Conservation (phyloP, 768 basidiomycete genomes). For the Tulasnella sp. region DNA sequence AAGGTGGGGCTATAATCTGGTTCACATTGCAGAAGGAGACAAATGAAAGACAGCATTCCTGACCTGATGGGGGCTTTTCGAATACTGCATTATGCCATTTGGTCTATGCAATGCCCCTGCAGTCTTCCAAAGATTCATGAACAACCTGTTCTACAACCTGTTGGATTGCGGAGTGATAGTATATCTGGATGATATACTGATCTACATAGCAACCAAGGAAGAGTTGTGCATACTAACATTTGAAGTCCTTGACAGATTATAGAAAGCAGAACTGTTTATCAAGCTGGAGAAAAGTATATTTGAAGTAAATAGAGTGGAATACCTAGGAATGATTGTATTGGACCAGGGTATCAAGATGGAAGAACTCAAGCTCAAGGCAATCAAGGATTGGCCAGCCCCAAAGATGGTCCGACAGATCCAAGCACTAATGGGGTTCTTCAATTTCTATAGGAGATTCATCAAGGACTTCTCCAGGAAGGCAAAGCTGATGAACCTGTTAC, state of each 20-base stretch:
- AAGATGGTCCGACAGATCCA: not conserved
- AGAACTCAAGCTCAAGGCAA: constrained; percentile 21
- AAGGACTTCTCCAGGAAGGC: constrained; percentile 15
- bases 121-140: constrained; percentile 21
- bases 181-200: constrained; percentile 22
- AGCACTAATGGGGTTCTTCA: not conserved
- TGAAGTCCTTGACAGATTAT: constrained; percentile 15
- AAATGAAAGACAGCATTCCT: constrained; percentile 25
- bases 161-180: constrained; percentile 21
- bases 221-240: constrained; percentile 14
- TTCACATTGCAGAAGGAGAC: constrained; percentile 21
- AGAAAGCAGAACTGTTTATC: constrained; percentile 4
- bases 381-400: constrained; percentile 13
- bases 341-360: constrained; percentile 20
- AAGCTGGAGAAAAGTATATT: constrained; percentile 18
- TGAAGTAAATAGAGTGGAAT: constrained; percentile 6
- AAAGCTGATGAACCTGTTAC: not conserved
- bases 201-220: constrained; percentile 16
- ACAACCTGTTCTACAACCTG: constrained; percentile 18
- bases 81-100: constrained; percentile 24
- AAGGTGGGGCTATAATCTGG: constrained; percentile 23
- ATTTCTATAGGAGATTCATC: constrained; percentile 10
- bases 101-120: constrained; percentile 24
- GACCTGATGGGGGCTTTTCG: constrained; percentile 21
- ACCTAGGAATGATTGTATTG: constrained; percentile 14